Percentiles rank a stretch among this genome's conserved stretches.
phyloP scores from a whole-genome alignment of 2,329 filamentous ascomycete species.

The Fusarium pseudograminearum region DNA sequence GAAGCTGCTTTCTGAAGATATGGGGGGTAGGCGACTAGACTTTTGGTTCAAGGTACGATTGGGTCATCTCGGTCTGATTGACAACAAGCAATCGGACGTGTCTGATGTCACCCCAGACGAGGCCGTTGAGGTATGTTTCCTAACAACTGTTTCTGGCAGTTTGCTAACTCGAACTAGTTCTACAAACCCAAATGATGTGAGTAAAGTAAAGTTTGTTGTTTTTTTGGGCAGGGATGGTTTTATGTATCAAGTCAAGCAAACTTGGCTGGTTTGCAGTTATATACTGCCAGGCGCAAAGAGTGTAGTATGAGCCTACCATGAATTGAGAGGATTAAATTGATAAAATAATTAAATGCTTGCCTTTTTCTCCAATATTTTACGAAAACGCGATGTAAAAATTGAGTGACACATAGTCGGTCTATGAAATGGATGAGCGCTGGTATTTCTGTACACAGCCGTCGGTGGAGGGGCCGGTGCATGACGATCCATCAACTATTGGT shows the following conservation, averaged over 20 bases:
- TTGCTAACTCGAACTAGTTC: conserved; percentile 52
- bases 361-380: not conserved
- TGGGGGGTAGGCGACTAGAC: conserved; percentile 82
- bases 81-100: conserved; percentile 69
- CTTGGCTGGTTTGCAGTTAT: conserved; percentile 7
- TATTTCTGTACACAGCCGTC: conserved; percentile 5
- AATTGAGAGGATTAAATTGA: not conserved
- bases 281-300: not conserved
- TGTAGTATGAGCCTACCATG: not conserved
- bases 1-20: conserved; percentile 73
- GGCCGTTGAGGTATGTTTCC: conserved; percentile 68
- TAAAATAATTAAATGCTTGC: not conserved
- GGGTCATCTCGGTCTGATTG: conserved; percentile 78
- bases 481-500: not conserved
- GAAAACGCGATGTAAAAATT: not conserved
- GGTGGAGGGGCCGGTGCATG: not conserved
- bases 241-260: conserved; percentile 3
- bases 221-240: not conserved
- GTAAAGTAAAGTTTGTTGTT: conserved; percentile 10
- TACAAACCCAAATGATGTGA: conserved; percentile 51
- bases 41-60: conserved; percentile 83
- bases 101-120: conserved; percentile 77
- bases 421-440: not conserved
- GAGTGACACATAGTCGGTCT: not conserved
- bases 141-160: not conserved